Conservation (phyloP, 495 filamentous ascomycete species). For the Articulospora tetracladia region DNA sequence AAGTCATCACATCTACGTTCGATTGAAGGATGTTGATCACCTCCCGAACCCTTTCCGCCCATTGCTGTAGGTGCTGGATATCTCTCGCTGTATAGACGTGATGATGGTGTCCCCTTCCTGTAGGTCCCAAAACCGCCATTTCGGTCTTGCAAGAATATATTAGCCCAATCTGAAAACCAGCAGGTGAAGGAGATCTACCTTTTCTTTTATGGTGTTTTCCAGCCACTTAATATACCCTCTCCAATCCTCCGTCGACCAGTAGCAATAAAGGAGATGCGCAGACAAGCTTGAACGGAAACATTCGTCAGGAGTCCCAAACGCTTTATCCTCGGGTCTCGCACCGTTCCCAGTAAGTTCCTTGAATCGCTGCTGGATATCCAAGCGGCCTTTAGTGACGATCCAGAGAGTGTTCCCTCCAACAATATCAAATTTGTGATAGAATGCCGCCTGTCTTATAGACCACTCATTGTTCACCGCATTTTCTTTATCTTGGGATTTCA, state of each 20-base stretch:
- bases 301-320: slow-evolving; percentile 25
- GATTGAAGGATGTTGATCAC: slow-evolving; percentile 33
- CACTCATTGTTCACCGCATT: slow-evolving; percentile 24
- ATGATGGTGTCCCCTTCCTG: slow-evolving; percentile 15
- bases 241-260: slow-evolving; percentile 42
- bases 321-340: slow-evolving; percentile 24
- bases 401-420: slow-evolving; percentile 33
- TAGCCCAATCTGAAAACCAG: background rate
- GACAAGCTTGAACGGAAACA: slow-evolving; percentile 32
- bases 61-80: slow-evolving; percentile 33
- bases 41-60: slow-evolving; percentile 33
- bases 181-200: slow-evolving; percentile 20
- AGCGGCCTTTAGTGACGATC: slow-evolving; percentile 32
- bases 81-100: slow-evolving; percentile 25
- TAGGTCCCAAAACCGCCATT: slow-evolving; percentile 24
- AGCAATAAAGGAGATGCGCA: slow-evolving; percentile 35
- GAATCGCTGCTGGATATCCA: slow-evolving; percentile 31
- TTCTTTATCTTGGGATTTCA: background rate
- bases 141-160: background rate
- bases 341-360: slow-evolving; percentile 29
- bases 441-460: slow-evolving; percentile 38
- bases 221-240: slow-evolving; percentile 36
- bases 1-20: slow-evolving; percentile 34
- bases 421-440: slow-evolving; percentile 45
- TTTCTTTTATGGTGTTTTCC: slow-evolving; percentile 31